phyloP scores from a whole-genome alignment of 345 rosid species.

The Rhodamnia rubescens region DNA sequence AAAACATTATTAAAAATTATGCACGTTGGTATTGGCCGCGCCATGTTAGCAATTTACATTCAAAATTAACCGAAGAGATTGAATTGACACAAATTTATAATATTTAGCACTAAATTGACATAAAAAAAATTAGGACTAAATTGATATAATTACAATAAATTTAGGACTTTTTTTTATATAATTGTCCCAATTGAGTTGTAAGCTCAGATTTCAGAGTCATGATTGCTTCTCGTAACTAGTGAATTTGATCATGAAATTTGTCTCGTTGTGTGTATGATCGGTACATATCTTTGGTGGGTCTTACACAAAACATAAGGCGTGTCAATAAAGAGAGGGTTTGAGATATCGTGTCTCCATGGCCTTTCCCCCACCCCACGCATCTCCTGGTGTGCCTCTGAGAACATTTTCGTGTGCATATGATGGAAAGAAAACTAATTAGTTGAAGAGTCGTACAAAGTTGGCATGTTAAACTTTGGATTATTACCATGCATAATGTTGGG shows the following conservation, averaged over 20 bases:
- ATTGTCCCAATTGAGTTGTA: background rate
- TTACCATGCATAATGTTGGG: background rate
- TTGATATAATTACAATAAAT: no score
- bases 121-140: no score
- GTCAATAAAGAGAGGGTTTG: background rate
- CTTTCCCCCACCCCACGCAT: background rate
- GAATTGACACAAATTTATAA: no score
- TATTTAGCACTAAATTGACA: no score
- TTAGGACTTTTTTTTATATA: no score
- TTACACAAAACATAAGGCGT: background rate
- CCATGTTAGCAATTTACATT: no score
- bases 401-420: background rate
- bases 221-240: background rate
- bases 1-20: no score
- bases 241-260: background rate
- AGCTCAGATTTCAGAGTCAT: background rate
- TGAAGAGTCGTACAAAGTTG: background rate
- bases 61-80: no score
- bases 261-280: background rate
- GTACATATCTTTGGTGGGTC: background rate
- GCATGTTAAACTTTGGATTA: background rate
- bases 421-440: background rate
- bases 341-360: background rate
- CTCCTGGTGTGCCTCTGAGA: background rate
- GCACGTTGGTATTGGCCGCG: no score